Conservation (phyloP, 192 early-diverging fungal genomes). For the Phycomyces nitens region DNA sequence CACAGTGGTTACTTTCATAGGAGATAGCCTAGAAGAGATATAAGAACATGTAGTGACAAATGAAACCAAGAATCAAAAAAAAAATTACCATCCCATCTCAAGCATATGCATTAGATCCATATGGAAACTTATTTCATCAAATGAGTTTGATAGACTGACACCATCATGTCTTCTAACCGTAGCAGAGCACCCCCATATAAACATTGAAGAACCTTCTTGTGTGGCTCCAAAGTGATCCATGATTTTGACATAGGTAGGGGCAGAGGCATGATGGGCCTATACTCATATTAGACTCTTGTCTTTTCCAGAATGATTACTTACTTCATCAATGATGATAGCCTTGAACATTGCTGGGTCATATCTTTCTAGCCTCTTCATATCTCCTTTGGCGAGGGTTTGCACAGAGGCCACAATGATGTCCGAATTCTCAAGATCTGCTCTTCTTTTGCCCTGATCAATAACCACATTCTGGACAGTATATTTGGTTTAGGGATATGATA, state of each 20-base stretch:
- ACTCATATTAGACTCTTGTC: neutral
- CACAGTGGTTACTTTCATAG: conserved; percentile 61
- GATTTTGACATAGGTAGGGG: conserved; percentile 69
- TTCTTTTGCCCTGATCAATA: conserved; percentile 63
- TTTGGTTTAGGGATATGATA: neutral
- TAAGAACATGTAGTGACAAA: neutral
- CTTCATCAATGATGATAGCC: conserved; percentile 84
- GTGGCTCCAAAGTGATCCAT: conserved; percentile 64
- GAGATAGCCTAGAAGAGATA: conserved; percentile 53
- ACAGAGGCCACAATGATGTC: conserved; percentile 81
- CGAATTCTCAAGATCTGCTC: conserved; percentile 50
- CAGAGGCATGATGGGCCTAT: conserved; percentile 88
- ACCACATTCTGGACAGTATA: conserved; percentile 41
- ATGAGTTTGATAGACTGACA: conserved; percentile 56
- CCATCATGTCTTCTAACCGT: conserved; percentile 87
- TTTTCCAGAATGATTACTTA: conserved; percentile 5
- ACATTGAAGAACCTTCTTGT: conserved; percentile 46
- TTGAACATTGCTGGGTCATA: conserved; percentile 82
- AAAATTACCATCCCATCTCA: conserved; percentile 61
- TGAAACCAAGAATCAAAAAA: neutral
- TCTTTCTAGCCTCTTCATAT: conserved; percentile 45
- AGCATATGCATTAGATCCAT: conserved; percentile 81
- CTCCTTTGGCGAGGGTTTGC: conserved; percentile 59
- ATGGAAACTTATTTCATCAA: conserved; percentile 78
- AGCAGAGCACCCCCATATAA: conserved; percentile 93